A percentile compares a stretch with the other conserved stretches of the same genome.
Evolutionary conservation across 352 stramenopile species (phyloP).

Genomic region (Globisporangium polare): DNA sequence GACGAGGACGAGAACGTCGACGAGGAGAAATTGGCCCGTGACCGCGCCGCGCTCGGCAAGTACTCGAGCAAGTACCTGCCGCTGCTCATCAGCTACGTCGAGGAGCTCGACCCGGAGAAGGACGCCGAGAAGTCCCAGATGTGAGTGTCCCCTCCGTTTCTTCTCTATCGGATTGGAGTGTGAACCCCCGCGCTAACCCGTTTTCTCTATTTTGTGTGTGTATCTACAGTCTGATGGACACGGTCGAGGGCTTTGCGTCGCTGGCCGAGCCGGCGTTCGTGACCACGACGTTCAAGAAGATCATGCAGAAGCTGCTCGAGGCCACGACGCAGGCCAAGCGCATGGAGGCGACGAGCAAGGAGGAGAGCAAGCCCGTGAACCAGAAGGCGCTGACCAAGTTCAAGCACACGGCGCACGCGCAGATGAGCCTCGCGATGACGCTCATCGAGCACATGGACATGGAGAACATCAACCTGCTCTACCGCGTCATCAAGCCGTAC

Average conservation of each 20-base stretch:
- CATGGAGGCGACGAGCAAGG: slow-evolving; percentile 38
- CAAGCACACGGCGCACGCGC: slow-evolving; percentile 59
- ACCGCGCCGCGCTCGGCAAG: slow-evolving; percentile 75
- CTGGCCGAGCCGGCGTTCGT: slow-evolving; percentile 68
- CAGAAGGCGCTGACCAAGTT: slow-evolving; percentile 49
- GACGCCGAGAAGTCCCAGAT: slow-evolving; percentile 67
- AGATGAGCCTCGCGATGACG: slow-evolving; percentile 78
- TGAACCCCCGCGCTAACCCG: background rate
- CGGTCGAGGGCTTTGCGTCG: slow-evolving; percentile 76
- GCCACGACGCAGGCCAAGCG: slow-evolving; percentile 76
- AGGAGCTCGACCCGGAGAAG: slow-evolving; percentile 76
- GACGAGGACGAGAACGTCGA: slow-evolving; percentile 52
- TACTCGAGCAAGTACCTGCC: slow-evolving; percentile 82
- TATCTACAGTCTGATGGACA: slow-evolving; percentile 49
- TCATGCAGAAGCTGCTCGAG: slow-evolving; percentile 87
- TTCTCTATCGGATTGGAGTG: background rate
- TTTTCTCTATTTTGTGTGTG: background rate
- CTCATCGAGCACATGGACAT: slow-evolving; percentile 78
- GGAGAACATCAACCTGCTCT: slow-evolving; percentile 71
- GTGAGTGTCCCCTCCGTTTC: background rate
- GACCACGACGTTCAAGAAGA: slow-evolving; percentile 77
- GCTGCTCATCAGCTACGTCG: slow-evolving; percentile 78
- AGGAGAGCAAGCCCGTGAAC: slow-evolving; percentile 21
- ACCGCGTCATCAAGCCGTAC: slow-evolving; percentile 88
- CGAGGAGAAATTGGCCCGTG: slow-evolving; percentile 67